These are phyloP conservation scores for Citrus medica DNA, from an alignment of 345 rosid genomes.

Conservation along the genomic window DNA sequence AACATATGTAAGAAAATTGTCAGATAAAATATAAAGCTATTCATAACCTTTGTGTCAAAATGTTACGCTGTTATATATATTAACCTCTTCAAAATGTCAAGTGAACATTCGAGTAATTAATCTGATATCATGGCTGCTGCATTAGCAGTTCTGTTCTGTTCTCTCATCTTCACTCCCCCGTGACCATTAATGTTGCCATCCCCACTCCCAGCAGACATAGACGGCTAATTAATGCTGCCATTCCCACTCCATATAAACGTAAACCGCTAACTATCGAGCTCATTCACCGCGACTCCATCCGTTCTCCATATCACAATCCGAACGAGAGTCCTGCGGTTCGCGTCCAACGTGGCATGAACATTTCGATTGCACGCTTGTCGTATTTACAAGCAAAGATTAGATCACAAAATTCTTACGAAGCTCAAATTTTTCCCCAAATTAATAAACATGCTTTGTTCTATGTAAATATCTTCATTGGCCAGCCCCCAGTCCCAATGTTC, in stretches of 20 bases:
- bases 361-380: conserved; percentile 26
- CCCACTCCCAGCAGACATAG: no score
- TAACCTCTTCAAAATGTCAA: no score
- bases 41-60: no score
- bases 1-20: no score
- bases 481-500: conserved; percentile 51
- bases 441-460: conserved; percentile 15
- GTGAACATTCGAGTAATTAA: no score
- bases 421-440: conserved; percentile 18
- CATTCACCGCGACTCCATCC: conserved; percentile 33
- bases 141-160: no score
- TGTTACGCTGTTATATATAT: no score
- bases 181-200: neutral
- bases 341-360: conserved; percentile 13
- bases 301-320: conserved; percentile 25
- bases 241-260: neutral
- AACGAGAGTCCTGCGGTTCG: conserved; percentile 19
- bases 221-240: neutral
- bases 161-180: neutral
- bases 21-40: no score
- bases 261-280: conserved; percentile 9
- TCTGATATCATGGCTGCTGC: no score
- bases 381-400: conserved; percentile 21
- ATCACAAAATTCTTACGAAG: conserved; percentile 19
- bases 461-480: conserved; percentile 49